Base-by-base conservation (phyloP, 495 filamentous ascomycete species). In the Penicillium canariense region DNA sequence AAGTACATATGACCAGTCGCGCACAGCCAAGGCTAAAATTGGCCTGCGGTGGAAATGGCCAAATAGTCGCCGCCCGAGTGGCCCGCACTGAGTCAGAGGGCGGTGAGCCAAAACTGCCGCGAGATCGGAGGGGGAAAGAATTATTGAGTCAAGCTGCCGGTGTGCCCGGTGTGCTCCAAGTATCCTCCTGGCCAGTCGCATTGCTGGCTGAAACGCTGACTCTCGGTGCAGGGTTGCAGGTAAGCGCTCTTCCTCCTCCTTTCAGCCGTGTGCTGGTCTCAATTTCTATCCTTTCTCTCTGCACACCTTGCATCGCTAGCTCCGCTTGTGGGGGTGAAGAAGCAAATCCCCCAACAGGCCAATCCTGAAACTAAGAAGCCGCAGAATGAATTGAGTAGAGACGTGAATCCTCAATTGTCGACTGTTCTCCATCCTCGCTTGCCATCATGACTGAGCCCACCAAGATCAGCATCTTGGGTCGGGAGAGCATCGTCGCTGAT, bases 401-500 rank as follows among this genome's bases (percentile, higher is more conserved):
- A 59, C 35, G 18, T 3, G 20, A 40, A 28, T 31, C 15, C 39
- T 15, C 45, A 50, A 48, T 55, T 34, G 50, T 27, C 23, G 30
- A 51, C n/a, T 48, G 40, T 25, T 40, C 23, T 15, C 32, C 20
- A 22, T 32, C 39, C 25, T 61, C 36, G 30, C 44, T 46, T 44
- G 49, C 35, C 49, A 54, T 43, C 43, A 78, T 78, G 75, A 56
- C 63, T 23, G 71, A 77, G 57, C 72, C 74, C 47, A 75, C 73
- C 42, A 79, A 77, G 65, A 73, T 75, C 58, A 73, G 69, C 39
- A 86, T 88, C 54, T 68, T 88, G 22, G 82, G 83, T 38, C 79
- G 75, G 65, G 91, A 96, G 56, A 83, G 85, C 69, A 96, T 96
- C 61, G 79, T 96, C 64, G 85, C 96, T 68, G 91, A 96, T 62